Evolutionary conservation across 1,284 basidiomycete species (phyloP).

Genomic region (Ustilago vetiveriae): DNA sequence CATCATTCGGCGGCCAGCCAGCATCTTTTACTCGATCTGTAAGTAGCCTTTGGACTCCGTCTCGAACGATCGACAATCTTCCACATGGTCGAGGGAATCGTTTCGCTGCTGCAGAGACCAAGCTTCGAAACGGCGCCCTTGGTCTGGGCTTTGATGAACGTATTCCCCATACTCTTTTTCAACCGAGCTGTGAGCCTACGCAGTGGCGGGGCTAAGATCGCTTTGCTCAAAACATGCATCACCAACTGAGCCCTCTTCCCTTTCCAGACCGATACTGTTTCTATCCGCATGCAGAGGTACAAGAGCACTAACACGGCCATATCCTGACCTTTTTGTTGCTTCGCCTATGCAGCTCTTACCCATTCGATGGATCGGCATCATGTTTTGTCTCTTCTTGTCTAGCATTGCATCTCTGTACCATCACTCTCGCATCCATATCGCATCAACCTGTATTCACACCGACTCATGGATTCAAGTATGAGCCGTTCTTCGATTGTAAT

Average conservation of each 20-base stretch:
- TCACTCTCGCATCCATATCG: conserved; percentile 17
- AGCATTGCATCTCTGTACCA: conserved; percentile 38
- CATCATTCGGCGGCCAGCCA: neutral
- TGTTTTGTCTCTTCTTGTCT: conserved; percentile 6
- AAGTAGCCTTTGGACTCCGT: conserved; percentile 9
- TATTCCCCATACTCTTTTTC: conserved; percentile 50
- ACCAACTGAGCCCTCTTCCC: conserved; percentile 49
- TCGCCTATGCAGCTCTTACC: neutral
- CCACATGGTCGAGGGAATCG: neutral
- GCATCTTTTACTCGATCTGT: conserved; percentile 7
- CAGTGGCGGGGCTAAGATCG: conserved; percentile 54
- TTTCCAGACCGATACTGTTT: neutral
- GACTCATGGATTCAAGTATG: neutral
- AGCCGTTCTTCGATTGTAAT: too few species aligned
- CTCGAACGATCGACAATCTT: conserved; percentile 11
- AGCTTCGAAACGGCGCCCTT: too few species aligned
- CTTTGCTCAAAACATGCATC: conserved; percentile 55
- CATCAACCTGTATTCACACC: conserved; percentile 4
- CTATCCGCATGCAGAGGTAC: neutral
- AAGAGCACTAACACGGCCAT: conserved; percentile 5
- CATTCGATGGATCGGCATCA: conserved; percentile 1
- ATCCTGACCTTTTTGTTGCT: neutral
- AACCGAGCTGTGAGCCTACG: conserved; percentile 54
- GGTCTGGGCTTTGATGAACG: conserved; percentile 45
- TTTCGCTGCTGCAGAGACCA: too few species aligned